These are phyloP conservation scores for Teratosphaeria pseudoeucalypti DNA, from an alignment of 2,329 filamentous ascomycete species.

Conservation along the genomic window DNA sequence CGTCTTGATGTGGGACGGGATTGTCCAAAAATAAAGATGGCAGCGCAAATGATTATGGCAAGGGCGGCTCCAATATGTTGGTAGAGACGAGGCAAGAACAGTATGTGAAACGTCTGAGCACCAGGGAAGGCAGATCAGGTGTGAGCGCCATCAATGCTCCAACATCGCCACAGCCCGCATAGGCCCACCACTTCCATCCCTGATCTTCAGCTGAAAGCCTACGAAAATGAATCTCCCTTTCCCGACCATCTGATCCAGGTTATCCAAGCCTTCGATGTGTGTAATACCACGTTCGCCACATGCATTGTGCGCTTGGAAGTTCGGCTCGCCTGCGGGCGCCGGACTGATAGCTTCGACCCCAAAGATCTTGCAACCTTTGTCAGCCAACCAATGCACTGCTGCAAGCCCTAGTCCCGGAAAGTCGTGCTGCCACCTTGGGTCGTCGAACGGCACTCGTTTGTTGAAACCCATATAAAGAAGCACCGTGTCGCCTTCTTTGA, in stretches of 20 bases:
- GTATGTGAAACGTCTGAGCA: not conserved
- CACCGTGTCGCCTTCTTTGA: slow-evolving; percentile 16
- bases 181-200: slow-evolving; percentile 18
- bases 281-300: slow-evolving; percentile 18
- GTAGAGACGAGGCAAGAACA: not conserved
- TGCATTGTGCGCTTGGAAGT: slow-evolving; percentile 20
- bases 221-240: slow-evolving; percentile 17
- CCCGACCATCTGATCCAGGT: slow-evolving; percentile 16
- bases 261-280: slow-evolving; percentile 19
- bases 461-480: slow-evolving; percentile 20
- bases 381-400: slow-evolving; percentile 18
- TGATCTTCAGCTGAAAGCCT: slow-evolving; percentile 18
- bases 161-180: slow-evolving; percentile 19
- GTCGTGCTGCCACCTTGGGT: slow-evolving; percentile 20
- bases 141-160: slow-evolving; percentile 1
- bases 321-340: slow-evolving; percentile 17
- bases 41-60: not conserved
- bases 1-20: not conserved
- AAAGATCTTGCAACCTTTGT: slow-evolving; percentile 19
- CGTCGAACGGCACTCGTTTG: slow-evolving; percentile 13
- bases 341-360: slow-evolving; percentile 19
- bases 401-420: slow-evolving; percentile 17
- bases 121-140: not conserved
- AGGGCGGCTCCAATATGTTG: not conserved
- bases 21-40: not conserved